Evolutionary conservation across 73 alveolate genomes (phyloP).

Genomic region (Paramecium sexaurelia): DNA sequence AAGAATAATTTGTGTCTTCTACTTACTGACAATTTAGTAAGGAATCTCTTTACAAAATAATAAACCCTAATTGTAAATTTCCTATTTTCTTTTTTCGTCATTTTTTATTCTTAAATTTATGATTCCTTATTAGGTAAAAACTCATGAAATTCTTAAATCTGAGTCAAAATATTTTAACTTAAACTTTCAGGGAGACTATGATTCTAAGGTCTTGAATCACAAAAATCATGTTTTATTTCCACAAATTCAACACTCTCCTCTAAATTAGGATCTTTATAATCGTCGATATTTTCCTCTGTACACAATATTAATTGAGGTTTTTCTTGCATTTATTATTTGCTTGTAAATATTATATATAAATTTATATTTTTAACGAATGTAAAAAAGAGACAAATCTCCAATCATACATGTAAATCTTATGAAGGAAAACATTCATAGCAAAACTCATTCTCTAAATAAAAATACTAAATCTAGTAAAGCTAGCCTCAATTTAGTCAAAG

Average conservation of each 20-base stretch:
- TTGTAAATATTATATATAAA: background rate
- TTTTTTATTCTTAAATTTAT: background rate
- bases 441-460: background rate
- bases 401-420: background rate
- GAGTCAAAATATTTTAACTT: background rate
- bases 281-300: background rate
- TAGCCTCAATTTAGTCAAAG: background rate
- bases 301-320: slow-evolving; percentile 18
- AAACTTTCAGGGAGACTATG: background rate
- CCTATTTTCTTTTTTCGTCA: background rate
- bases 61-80: background rate
- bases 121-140: background rate
- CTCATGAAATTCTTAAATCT: background rate
- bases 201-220: background rate
- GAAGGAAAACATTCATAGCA: slow-evolving; percentile 1
- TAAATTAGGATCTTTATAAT: background rate
- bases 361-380: slow-evolving; percentile 25
- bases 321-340: background rate
- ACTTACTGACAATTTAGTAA: slow-evolving; percentile 21
- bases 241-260: background rate
- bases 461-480: background rate
- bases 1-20: slow-evolving; percentile 29
- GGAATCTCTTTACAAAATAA: background rate
- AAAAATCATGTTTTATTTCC: background rate
- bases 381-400: slow-evolving; percentile 38